Base-by-base conservation (phyloP, 805 yeast genomes). In the Candida pseudofarinosa region DNA sequence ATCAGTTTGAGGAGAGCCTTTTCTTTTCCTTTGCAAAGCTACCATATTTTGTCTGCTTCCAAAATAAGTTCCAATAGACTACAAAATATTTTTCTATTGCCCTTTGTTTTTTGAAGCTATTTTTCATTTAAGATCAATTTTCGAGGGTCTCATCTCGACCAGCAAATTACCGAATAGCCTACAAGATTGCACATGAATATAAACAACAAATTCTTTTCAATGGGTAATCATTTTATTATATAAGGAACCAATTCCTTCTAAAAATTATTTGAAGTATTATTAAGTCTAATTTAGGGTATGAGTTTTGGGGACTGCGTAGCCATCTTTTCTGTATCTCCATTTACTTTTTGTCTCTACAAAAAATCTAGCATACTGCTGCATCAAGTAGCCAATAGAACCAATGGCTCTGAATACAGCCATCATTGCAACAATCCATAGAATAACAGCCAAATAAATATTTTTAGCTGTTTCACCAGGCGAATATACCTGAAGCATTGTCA, bases 381-480 rank as follows among this genome's bases (percentile, higher is more conserved):
- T 33, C 54, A 93, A 71, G 67, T 82, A 93, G 1, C 81, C 75
- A 33, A 80, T 54, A 0, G 97, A 87, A 1, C 98, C 99, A 20
- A 76, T 42, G 1, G 90, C 96, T 65, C 98, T 79, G 63, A 89
- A 77, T 4, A 80, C 67, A 0, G 98, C 85, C 53, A 93, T 73
- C 0, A 77, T 82, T 1, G 97, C 96, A 43, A 91, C 97, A 7
- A 91, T 76, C 97, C 97, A 90, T 46, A 93, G 70, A 53, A 93
- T 87, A 57, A 88, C 81, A 19, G 83, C 82, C 54, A 91, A 69
- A 60, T 93, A 93, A 42, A 77, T 77, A 69, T 93, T 90, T 17
- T 50, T 50, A 8, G 51, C 56, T 16, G 79, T 72, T 33, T 85
- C 77, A 40, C 81, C 82, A 2, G 90, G 77, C 5, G 74, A 69